Base-by-base conservation (phyloP, 2,329 filamentous ascomycete genomes). In the Aspergillus sp. region DNA sequence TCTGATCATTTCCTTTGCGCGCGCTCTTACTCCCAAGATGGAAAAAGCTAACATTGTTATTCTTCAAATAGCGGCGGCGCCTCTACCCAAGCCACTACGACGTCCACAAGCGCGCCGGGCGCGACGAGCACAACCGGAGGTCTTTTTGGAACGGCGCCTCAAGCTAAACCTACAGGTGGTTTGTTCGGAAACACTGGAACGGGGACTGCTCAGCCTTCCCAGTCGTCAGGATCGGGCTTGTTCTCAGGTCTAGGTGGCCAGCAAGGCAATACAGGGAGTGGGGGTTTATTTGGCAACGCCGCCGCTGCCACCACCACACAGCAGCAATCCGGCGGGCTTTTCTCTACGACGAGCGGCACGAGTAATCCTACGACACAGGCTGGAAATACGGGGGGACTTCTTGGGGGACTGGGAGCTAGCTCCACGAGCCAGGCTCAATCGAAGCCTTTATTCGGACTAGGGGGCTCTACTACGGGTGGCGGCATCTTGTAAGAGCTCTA, bases 381-480 rank as follows among this genome's bases (percentile, higher is more conserved):
- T 11, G 69, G 61, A 48, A 69, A 56, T 59, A 69, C 67, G 43
- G 68, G 69, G 19, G 72, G 74, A 6, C 49, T 79, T 13, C 79
- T 80, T 54, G 75, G 76, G 25, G 58, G 58, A 22, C 13, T 48
- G 13, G 69, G 67, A 48, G 66, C 67, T 31, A 61, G 46, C 22
- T 64, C 74, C 8, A 68, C 72, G 1, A 66, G 68, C 48, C 77
- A 78, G 61, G 68, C 68, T 25, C 76, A 77, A 57, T 60, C 70
- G 38, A 76, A 77, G 59, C 72, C 76, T 22, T 55, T 73, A 13
- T 77, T 79, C 56, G 70, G 74, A 7, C 56, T 75, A n/a, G 72
- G 73, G 17, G 60, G 62, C 30, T 68, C 74, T 54, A 70, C 72
- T 15, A 66, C 67, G 9, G 65, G 69, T 41, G 68, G 71, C 15